Base-by-base conservation (phyloP, 768 basidiomycete genomes). In the Arthromyces matolae region DNA sequence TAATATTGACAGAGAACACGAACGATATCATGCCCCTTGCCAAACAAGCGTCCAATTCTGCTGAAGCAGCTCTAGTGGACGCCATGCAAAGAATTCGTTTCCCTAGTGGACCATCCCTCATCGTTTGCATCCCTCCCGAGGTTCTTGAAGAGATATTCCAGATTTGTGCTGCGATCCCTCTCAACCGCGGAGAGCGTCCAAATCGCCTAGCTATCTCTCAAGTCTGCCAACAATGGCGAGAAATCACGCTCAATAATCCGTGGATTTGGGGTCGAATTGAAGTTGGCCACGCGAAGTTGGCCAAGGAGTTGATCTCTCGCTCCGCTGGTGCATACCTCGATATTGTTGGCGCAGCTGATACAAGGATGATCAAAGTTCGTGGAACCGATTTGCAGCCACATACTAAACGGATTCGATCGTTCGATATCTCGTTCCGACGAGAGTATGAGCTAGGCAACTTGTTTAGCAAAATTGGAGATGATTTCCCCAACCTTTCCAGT, bases 181-280 rank as follows among this genome's bases (percentile, higher is more conserved):
- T 33, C 20, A 39, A 36, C 7, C 32, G 42, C 5, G 41, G 36
- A 5, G 51, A 52, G 25, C 36, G 35, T 14, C 46, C 46, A 16
- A 44, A 50, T 13, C 41, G 51, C 29, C 27, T 52, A 20, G 47
- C 47, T 14, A 45, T 52, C n/a, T 49, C 42, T 24, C 51, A 52
- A 24, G 47, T 49, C 38, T 49, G 42, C 33, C 38, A 27, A 19
- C 42, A 45, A 10, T 52, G 51, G 51, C 51, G 51, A 6, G 5
- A 14, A 23, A 43, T 52, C 22, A 37, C 51, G 8, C 35, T 52
- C 20, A 39, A n/a, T 18, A 25, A 40, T 14, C 51, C 51, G 3
- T 47, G 41, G 42, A 39, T 52, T n/a, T 52, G 51, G 42, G 47
- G 38, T 4, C 38, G 43, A 19, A 45, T 49, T 6, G 47, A 53